Evolutionary conservation across 31 red algal species (phyloP), one percentile per base, ranked within the genome.

Genomic region (Endocladia muricata): DNA sequence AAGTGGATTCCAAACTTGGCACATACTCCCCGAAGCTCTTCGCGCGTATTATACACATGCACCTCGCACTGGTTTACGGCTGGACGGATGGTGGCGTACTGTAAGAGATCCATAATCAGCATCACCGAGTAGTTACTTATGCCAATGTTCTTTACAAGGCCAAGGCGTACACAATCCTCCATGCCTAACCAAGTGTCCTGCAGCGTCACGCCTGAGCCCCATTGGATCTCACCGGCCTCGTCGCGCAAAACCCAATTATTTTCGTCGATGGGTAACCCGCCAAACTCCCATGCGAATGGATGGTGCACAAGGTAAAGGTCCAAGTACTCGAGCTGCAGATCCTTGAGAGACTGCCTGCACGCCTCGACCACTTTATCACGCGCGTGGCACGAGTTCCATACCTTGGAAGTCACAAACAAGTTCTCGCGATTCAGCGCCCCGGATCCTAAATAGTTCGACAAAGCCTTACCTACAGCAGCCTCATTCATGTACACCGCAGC

Each of bases 321-420:
- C 3, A 96, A 58, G 43, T 96, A 96, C 26, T 91, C 79, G 13
- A 91, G 42, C 39, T 71, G 61, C 57, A 96, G 76, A 56, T 96
- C 87, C 4, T 38, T 17, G 11, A 96, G 42, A 1, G 81, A 77
- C 34, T 83, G 74, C 11, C 71, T 31, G 42, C 86, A 91, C n/a
- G 93, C 87, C 2, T 55, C 55, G 2, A 72, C 51, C 1, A 96
- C 93, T 21, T 77, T 41, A 29, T 91, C 55, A 26, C 31, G 37
- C 26, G 52, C 71, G 66, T 91, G 87, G 30, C 68, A 86, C 7
- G 93, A 84, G 79, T 96, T 96, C 93, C 93, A 96, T 51, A 82
- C 25, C 80, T 96, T 96, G 41, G 73, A 81, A 28, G 93, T 96
- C 44, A 96, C 44, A 35, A 91, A 96, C 17, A 96, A 13, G 1